Conservation (phyloP, 768 basidiomycete genomes). For the Kwoniella mangroviensis region DNA sequence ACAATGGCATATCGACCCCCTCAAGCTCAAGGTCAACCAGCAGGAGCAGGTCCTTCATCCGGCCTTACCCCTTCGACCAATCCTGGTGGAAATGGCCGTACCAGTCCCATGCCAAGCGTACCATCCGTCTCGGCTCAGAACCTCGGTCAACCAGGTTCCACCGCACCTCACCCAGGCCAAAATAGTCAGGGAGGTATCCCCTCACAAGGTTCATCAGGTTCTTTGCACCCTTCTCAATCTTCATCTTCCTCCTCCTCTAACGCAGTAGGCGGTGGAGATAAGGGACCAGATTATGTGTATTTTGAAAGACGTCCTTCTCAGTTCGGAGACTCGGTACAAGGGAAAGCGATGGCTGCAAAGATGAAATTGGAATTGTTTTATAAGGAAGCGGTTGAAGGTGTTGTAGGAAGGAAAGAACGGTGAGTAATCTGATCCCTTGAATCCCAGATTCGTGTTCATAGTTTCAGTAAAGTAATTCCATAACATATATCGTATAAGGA, state of each 20-base stretch:
- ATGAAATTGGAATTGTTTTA: conserved; percentile 96
- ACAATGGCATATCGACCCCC: conserved; percentile 26
- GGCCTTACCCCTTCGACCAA: conserved; percentile 4
- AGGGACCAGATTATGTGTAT: conserved; percentile 78
- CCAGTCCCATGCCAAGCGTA: conserved; percentile 33
- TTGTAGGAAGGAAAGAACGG: conserved; percentile 92
- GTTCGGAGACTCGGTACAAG: conserved; percentile 79
- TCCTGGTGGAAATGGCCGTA: conserved; percentile 6
- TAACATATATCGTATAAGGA: background rate
- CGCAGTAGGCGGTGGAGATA: conserved; percentile 28
- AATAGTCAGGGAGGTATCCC: background rate
- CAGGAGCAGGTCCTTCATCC: background rate
- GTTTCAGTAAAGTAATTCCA: too few relatives aligned
- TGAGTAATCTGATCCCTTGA: conserved; percentile 58
- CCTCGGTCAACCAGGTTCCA: conserved; percentile 40
- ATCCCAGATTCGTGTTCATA: too few relatives aligned
- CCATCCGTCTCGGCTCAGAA: conserved; percentile 28
- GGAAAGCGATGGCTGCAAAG: conserved; percentile 87
- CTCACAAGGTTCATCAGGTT: conserved; percentile 10
- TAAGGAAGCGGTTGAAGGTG: conserved; percentile 93
- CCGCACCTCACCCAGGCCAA: background rate
- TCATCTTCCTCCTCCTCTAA: background rate
- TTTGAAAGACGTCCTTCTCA: conserved; percentile 79
- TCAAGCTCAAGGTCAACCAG: conserved; percentile 14
- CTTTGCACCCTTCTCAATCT: conserved; percentile 11